Evolutionary conservation across 2,329 filamentous ascomycete genomes (phyloP).

Genomic region (Colletotrichum musae): DNA sequence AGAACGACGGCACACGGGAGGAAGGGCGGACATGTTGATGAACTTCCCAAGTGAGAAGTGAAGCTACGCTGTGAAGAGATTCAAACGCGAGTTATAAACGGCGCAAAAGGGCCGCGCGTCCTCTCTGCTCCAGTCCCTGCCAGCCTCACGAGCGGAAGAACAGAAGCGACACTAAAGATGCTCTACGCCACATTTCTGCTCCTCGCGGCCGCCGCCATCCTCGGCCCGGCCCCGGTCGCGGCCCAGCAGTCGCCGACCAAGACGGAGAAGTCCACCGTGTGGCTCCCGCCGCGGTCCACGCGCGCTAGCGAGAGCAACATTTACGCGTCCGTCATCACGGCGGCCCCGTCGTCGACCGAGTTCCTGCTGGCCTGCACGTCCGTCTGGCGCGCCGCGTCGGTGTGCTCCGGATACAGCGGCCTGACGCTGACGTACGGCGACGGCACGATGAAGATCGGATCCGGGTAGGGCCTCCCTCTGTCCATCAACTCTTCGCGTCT

Average conservation of each 20-base stretch:
- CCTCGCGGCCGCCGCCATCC: slow-evolving; percentile 7
- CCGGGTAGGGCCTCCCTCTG: background rate
- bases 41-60: too few relatives aligned
- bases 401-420: slow-evolving; percentile 30
- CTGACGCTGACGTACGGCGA: slow-evolving; percentile 36
- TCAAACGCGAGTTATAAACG: background rate
- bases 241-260: slow-evolving; percentile 29
- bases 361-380: slow-evolving; percentile 31
- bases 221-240: slow-evolving; percentile 12
- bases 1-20: too few relatives aligned
- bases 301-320: slow-evolving; percentile 23
- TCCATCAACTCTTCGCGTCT: too few relatives aligned
- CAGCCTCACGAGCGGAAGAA: background rate
- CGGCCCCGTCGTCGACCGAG: slow-evolving; percentile 37
- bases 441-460: slow-evolving; percentile 29
- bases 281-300: slow-evolving; percentile 36
- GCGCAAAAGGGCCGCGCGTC: too few relatives aligned
- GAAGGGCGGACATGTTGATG: too few relatives aligned
- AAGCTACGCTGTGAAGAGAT: background rate
- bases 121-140: background rate
- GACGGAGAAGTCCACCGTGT: slow-evolving; percentile 29
- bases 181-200: background rate
- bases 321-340: slow-evolving; percentile 39
- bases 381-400: slow-evolving; percentile 24
- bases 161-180: background rate